Percentiles rank a stretch among this genome's conserved stretches.
Evolutionary conservation across 768 basidiomycete genomes (phyloP).

Genomic region (Grammothele lineata): DNA sequence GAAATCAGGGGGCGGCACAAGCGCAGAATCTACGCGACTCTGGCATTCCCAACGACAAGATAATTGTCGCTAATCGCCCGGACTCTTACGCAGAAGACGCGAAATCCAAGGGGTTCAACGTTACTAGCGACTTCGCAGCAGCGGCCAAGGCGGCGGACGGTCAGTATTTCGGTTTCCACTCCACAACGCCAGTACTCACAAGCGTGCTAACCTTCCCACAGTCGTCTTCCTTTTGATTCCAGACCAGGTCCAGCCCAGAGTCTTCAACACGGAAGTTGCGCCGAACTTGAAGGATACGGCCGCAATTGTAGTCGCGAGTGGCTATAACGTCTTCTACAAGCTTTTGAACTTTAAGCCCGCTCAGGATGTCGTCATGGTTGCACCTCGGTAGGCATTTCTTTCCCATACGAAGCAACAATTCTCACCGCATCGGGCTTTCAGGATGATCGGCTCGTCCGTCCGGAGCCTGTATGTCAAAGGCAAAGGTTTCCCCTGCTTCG

Average conservation of each 20-base stretch:
- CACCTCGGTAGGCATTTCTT: constrained; percentile 50
- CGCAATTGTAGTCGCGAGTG: constrained; percentile 56
- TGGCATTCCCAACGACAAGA: constrained; percentile 57
- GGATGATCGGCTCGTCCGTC: constrained; percentile 67
- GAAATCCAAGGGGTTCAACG: constrained; percentile 50
- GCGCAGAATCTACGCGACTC: constrained; percentile 63
- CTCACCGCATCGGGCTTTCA: too few relatives aligned
- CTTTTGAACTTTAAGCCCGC: constrained; percentile 47
- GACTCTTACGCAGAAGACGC: constrained; percentile 58
- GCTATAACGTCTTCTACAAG: constrained; percentile 63
- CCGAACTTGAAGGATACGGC: constrained; percentile 45
- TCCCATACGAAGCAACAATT: too few relatives aligned
- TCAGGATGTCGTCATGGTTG: constrained; percentile 65
- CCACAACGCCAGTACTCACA: not conserved
- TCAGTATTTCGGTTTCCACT: constrained; percentile 29
- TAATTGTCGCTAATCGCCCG: constrained; percentile 52
- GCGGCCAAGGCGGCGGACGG: constrained; percentile 55
- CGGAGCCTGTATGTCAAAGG: constrained; percentile 56
- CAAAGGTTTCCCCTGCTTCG: constrained; percentile 61
- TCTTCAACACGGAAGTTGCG: constrained; percentile 55
- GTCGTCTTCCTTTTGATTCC: constrained; percentile 61
- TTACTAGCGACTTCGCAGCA: constrained; percentile 52
- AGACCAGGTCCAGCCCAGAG: constrained; percentile 57
- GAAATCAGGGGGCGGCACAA: constrained; percentile 64
- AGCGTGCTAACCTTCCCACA: constrained; percentile 21